Conservation (phyloP, 2,329 filamentous ascomycete genomes). For the Clonostachys rhizophaga region DNA sequence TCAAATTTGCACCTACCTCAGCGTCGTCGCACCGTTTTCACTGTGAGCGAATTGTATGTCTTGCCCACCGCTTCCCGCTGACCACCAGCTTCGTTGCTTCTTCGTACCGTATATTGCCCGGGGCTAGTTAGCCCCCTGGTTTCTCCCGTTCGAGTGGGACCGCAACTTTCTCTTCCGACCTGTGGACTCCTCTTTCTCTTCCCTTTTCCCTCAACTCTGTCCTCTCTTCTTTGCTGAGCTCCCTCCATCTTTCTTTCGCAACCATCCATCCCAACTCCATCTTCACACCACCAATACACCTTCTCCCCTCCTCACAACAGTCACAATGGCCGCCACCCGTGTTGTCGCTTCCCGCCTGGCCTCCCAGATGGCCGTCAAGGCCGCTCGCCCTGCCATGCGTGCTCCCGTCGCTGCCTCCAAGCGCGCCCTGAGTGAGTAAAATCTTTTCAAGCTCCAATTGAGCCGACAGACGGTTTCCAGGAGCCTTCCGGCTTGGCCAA, state of each 20-base stretch:
- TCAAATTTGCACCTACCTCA: slow-evolving; percentile 1
- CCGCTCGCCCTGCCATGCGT: slow-evolving; percentile 71
- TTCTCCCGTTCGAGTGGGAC: slow-evolving; percentile 17
- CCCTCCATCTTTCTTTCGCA: slow-evolving; percentile 22
- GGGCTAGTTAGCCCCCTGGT: background rate
- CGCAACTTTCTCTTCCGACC: slow-evolving; percentile 20
- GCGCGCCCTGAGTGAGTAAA: slow-evolving; percentile 69
- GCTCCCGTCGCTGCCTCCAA: slow-evolving; percentile 62
- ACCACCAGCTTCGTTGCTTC: background rate
- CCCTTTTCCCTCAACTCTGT: slow-evolving; percentile 18
- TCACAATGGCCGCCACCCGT: slow-evolving; percentile 78
- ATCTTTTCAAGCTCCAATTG: slow-evolving; percentile 22
- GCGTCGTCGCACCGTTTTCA: background rate
- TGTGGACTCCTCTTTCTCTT: slow-evolving; percentile 32
- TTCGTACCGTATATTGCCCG: background rate
- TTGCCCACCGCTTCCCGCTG: background rate
- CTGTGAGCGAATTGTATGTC: background rate
- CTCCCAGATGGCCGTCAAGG: slow-evolving; percentile 72
- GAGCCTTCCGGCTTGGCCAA: background rate
- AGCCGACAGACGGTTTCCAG: slow-evolving; percentile 3
- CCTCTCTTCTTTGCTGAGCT: slow-evolving; percentile 19
- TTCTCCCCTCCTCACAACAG: slow-evolving; percentile 36
- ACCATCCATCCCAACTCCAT: slow-evolving; percentile 22
- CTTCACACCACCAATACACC: slow-evolving; percentile 10
- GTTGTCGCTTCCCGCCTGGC: slow-evolving; percentile 75